Base-by-base conservation (phyloP, 345 rosid species). In the Barbarea vulgaris region DNA sequence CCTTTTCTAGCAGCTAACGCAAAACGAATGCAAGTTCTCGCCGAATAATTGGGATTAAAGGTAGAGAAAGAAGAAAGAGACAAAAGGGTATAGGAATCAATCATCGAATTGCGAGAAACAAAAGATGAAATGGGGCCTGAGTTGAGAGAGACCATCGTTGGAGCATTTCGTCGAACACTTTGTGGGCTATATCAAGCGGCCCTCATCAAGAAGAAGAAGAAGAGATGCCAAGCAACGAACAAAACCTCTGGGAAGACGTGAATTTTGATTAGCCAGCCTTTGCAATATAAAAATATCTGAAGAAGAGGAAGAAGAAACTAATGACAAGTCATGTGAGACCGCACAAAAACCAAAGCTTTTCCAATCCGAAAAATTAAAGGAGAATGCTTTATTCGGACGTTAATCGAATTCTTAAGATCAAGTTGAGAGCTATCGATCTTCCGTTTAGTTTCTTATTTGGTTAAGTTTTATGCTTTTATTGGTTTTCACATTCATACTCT, bases 121-220 rank as follows among this genome's bases (percentile, higher is more conserved):
- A 85, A 48, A 62, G 76, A 42, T 14, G 71, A 77, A 71, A 73
- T 33, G 19, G 87, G 69, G 6, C 77, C 80, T 24, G 77, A 54
- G 63, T 74, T 82, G 77, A 86, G 64, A 65, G 90, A 80, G 39
- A 78, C 84, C 98, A 94, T 94, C 77, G 83, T 80, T 88, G 88
- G 84, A 87, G 98, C 98, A 94, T 94, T 89, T 94, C 96, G 86
- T 79, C 90, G 78, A 89, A 81, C 90, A 81, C 58, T 44, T 73
- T 9, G 77, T 41, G 78, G 9, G 47, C 47, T 56, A 50, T 24
- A 47, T 33, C 41, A 55, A 17, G 46, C 52, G 71, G 25, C 56
- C 64, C 47, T 48, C 74, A 76, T 53, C 44, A 17, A 30, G 21
- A 22, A 13, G 50, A 19, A n/a, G 69, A 58, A 9, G 22, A 37